Evolutionary conservation across 2,329 filamentous ascomycete genomes (phyloP).

Genomic region (Fonsecaea pugnacius): DNA sequence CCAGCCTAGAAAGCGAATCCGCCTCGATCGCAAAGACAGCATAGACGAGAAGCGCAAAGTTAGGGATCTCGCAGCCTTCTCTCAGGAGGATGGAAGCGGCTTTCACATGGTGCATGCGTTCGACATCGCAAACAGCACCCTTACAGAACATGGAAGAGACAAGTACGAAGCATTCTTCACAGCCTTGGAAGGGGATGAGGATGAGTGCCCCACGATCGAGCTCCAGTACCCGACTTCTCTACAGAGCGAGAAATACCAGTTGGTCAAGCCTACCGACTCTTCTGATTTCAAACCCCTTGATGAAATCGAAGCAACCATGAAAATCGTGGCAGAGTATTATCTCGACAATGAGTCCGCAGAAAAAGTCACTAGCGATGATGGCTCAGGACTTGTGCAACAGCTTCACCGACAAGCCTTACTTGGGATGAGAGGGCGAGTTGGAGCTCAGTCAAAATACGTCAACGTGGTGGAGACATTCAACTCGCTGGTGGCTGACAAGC

Average conservation of each 20-base stretch:
- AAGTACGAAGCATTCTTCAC: conserved; percentile 39
- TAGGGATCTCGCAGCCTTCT: conserved; percentile 52
- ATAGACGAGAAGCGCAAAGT: conserved; percentile 51
- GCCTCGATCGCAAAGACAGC: conserved; percentile 48
- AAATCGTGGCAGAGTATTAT: conserved; percentile 74
- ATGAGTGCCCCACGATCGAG: conserved; percentile 57
- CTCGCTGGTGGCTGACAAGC: conserved; percentile 65
- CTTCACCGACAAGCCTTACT: conserved; percentile 74
- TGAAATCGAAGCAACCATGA: conserved; percentile 72
- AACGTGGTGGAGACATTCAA: conserved; percentile 79
- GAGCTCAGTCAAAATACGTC: conserved; percentile 68
- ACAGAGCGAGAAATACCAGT: conserved; percentile 71
- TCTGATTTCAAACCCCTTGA: conserved; percentile 66
- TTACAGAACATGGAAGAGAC: conserved; percentile 44
- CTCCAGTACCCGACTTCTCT: conserved; percentile 83
- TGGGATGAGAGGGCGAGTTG: conserved; percentile 52
- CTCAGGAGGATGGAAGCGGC: conserved; percentile 44
- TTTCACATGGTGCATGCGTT: conserved; percentile 56
- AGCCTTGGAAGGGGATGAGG: conserved; percentile 57
- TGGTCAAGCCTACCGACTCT: conserved; percentile 78
- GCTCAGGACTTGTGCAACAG: conserved; percentile 67
- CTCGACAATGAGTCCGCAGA: conserved; percentile 71
- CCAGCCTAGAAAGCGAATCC: conserved; percentile 45
- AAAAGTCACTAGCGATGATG: conserved; percentile 72
- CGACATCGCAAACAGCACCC: conserved; percentile 51